Evolutionary conservation across 108 stramenopile genomes (phyloP), one percentile per base, ranked within the genome.

Genomic region (Pseudonitzschia multiseries): DNA sequence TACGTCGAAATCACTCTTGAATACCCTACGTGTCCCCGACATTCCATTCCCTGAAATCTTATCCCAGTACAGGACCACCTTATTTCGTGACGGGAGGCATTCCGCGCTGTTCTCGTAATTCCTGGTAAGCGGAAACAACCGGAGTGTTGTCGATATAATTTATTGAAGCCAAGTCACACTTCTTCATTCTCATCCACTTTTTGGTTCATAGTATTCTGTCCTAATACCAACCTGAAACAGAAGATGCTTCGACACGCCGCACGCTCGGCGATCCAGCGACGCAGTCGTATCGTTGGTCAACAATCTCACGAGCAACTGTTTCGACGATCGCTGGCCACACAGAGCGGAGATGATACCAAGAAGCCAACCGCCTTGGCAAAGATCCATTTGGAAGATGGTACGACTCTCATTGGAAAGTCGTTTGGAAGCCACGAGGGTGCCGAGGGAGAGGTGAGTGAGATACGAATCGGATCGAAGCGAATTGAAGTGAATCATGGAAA

Each of bases 361-460:
- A 78, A 73, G 28, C 88, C 93, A 26, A 83, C 87, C 21, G 90
- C 88, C 18, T 68, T 93, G 40, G 93, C 93, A 21, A 86, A 80
- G 69, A 66, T 93, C 28, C 80, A 93, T 68, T 83, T 93, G 65
- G 93, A 93, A 68, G 93, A 93, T 82, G 93, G 93, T 57, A 86
- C 89, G 4, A 87, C 84, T 22, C 69, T 93, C 27, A 69, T 79
- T 13, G 93, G 87, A 68, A 71, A 81, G 68, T 85, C 86, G 44
- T 93, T 93, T 63, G 93, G 93, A 57, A 72, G 83, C 74, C 90
- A 94, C 65, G 86, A 86, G 48, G 69, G 72, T 70, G 89, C 89
- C 14, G 89, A 90, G 71, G 93, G 93, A 81, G 93, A 94, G 89
- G 92, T 93, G 74, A 83, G 85, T 70, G 31, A 24, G 4, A 56